A percentile compares a stretch with the other conserved stretches of the same genome.
These are phyloP conservation scores for Umbelopsis ramanniana DNA, from an alignment of 192 early-diverging fungal species.

Conservation along the genomic window DNA sequence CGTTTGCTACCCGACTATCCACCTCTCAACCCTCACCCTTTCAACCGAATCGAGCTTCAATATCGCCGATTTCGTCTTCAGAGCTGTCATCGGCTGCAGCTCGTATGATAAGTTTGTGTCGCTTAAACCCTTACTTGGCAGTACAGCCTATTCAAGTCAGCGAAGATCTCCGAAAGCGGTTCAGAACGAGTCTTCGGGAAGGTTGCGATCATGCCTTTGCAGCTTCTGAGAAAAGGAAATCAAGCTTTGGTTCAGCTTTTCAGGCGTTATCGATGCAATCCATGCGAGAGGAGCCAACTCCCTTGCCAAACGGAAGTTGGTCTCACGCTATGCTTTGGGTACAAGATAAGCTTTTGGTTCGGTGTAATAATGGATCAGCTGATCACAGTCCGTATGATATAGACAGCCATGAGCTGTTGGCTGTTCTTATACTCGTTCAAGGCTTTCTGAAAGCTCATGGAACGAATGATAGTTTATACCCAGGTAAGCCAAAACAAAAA, in stretches of 20 bases:
- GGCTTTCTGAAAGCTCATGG: neutral
- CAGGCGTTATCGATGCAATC: neutral
- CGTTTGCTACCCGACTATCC: neutral
- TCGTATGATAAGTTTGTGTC: slow-evolving; percentile 9
- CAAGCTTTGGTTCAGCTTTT: neutral
- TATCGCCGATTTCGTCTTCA: neutral
- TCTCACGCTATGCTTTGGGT: slow-evolving; percentile 20
- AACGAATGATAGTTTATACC: neutral
- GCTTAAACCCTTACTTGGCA: slow-evolving; percentile 6
- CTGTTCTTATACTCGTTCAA: neutral
- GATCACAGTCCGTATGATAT: neutral
- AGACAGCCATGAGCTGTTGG: neutral
- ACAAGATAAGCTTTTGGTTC: slow-evolving; percentile 6
- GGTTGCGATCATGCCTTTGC: slow-evolving; percentile 23
- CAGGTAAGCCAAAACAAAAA: neutral
- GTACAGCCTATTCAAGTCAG: slow-evolving; percentile 31
- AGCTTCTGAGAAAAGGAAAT: neutral
- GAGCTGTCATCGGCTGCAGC: slow-evolving; percentile 15
- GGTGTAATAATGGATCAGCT: neutral
- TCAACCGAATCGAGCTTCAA: slow-evolving; percentile 11
- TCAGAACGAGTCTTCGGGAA: slow-evolving; percentile 17
- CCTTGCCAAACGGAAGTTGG: neutral
- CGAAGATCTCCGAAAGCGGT: slow-evolving; percentile 31
- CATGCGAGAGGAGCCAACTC: slow-evolving; percentile 23
- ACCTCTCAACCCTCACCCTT: slow-evolving; percentile 11